Evolutionary conservation across 73 alveolate species (phyloP).

Genomic region (Effrenium voratum): DNA sequence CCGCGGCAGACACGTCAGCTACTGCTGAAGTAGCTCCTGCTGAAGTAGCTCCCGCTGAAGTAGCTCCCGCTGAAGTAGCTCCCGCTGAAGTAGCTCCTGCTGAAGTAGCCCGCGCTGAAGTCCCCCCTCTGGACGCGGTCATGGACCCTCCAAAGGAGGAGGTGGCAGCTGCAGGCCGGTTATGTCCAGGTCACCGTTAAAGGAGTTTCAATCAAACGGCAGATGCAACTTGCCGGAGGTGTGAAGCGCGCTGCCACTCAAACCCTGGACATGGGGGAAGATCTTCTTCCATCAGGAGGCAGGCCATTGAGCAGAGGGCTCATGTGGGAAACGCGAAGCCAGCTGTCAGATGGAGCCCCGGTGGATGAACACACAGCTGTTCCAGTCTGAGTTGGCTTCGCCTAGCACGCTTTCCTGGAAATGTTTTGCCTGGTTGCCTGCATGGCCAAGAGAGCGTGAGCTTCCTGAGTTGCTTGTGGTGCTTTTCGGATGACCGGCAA

Average conservation of each 20-base stretch:
- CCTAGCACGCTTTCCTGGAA: neutral
- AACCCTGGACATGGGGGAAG: slow-evolving; percentile 72
- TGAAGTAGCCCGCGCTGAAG: no score
- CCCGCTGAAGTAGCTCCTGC: no score
- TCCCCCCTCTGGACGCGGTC: no score
- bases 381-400: neutral
- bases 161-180: no score
- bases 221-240: no score
- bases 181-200: no score
- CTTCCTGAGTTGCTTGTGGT: neutral
- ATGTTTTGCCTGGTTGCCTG: neutral
- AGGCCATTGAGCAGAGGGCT: neutral
- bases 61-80: no score
- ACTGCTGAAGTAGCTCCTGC: neutral
- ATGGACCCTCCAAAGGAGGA: no score
- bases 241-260: slow-evolving; percentile 67
- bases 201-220: no score
- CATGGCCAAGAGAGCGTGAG: neutral
- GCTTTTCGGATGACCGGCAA: neutral
- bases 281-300: slow-evolving; percentile 7
- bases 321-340: no score
- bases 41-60: neutral
- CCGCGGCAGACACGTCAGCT: neutral
- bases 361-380: slow-evolving; percentile 22
- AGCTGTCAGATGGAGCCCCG: neutral